These are phyloP conservation scores for Ramularia endophylla DNA, from an alignment of 2,329 filamentous ascomycete species.

Conservation along the genomic window DNA sequence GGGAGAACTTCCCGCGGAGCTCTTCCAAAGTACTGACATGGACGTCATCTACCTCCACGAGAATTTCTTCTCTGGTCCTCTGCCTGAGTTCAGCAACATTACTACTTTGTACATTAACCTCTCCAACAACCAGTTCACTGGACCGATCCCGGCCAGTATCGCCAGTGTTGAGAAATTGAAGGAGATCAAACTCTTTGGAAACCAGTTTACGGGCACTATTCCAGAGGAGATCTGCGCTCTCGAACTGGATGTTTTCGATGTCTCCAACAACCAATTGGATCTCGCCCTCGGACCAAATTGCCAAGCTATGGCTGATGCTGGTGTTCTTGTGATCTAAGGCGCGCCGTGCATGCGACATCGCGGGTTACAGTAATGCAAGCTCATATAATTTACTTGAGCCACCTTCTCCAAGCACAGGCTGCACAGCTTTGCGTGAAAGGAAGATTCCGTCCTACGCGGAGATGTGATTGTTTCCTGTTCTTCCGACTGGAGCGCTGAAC, in stretches of 20 bases:
- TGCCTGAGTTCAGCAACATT: constrained; percentile 9
- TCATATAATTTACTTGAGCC: no score
- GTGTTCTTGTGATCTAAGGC: constrained; percentile 5
- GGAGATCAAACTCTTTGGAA: constrained; percentile 9
- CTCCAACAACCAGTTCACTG: constrained; percentile 11
- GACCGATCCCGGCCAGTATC: constrained; percentile 8
- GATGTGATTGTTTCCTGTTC: no score
- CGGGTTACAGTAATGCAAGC: no score
- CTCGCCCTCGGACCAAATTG: constrained; percentile 10
- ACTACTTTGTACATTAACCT: constrained; percentile 5
- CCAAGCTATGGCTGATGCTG: constrained; percentile 2
- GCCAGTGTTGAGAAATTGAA: constrained; percentile 5
- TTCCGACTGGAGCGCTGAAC: no score
- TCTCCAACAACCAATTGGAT: constrained; percentile 9
- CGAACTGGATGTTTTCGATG: constrained; percentile 8
- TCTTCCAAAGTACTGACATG: constrained; percentile 11
- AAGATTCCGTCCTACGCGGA: no score
- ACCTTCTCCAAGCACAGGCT: no score
- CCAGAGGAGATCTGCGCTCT: constrained; percentile 13
- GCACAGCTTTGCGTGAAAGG: no score
- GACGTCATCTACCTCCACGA: constrained; percentile 12
- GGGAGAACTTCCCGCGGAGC: constrained; percentile 4
- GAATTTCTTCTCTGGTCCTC: constrained; percentile 11
- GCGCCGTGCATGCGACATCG: no score
- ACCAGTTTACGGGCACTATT: constrained; percentile 10